A percentile compares a stretch with the other conserved stretches of the same genome.
Conservation (phyloP, 345 rosid genomes). For the Murraya paniculata region DNA sequence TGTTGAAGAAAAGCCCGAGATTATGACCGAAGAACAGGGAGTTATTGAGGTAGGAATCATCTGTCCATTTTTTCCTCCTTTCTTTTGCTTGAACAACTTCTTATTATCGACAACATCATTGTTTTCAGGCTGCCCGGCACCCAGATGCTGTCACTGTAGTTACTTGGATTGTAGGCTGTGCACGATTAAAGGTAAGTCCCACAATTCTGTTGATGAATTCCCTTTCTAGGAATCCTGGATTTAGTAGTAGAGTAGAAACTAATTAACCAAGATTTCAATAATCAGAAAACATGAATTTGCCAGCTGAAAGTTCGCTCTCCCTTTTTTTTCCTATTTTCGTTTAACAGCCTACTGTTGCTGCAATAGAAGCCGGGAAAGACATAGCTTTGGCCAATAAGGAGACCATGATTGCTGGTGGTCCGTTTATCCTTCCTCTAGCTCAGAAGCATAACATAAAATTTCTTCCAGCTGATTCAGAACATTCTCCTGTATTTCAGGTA, state of each 20-base stretch:
- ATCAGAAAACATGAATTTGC: conserved; percentile 3
- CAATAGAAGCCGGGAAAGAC: conserved; percentile 95
- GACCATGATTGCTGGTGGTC: conserved; percentile 95
- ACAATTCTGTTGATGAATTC: background rate
- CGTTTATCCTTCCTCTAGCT: conserved; percentile 94
- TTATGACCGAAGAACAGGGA: conserved; percentile 92
- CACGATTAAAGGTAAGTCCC: conserved; percentile 70
- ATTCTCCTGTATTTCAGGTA: conserved; percentile 99
- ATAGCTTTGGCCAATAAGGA: conserved; percentile 97
- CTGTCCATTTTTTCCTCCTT: conserved; percentile 11
- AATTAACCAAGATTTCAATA: conserved; percentile 1
- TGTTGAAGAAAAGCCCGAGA: conserved; percentile 77
- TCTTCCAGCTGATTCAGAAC: conserved; percentile 99
- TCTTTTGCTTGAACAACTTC: conserved; percentile 6
- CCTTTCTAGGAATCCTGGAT: conserved; percentile 3
- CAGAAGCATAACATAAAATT: conserved; percentile 84
- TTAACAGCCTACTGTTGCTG: conserved; percentile 88
- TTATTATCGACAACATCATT: background rate
- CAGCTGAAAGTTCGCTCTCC: background rate
- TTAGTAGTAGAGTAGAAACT: background rate
- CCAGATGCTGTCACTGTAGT: conserved; percentile 88
- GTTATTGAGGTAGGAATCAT: conserved; percentile 61
- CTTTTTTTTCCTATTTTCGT: too few species aligned
- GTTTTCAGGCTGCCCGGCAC: conserved; percentile 84
- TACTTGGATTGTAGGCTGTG: conserved; percentile 97